A percentile compares a stretch with the other conserved stretches of the same genome.
phyloP scores from a whole-genome alignment of 2,329 filamentous ascomycete genomes.

The Zymoseptoria tritici region DNA sequence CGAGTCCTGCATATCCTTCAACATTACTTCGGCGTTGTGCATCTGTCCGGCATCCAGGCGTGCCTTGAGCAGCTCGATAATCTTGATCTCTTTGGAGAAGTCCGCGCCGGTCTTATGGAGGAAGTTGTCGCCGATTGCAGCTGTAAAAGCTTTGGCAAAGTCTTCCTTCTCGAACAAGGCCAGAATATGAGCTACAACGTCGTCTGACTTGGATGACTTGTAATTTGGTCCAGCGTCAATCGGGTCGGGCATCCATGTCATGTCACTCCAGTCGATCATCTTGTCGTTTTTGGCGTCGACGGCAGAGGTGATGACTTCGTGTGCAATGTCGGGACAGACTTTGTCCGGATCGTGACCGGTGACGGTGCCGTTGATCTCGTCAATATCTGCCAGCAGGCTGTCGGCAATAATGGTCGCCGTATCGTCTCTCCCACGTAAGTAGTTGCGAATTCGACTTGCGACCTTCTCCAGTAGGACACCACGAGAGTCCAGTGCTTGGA shows the following conservation, averaged over 20 bases:
- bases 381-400: slow-evolving; percentile 59
- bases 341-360: slow-evolving; percentile 40
- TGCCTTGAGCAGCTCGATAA: slow-evolving; percentile 79
- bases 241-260: slow-evolving; percentile 88
- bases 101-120: slow-evolving; percentile 52
- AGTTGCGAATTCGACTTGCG: slow-evolving; percentile 64
- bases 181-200: slow-evolving; percentile 86
- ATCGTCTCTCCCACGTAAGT: slow-evolving; percentile 68
- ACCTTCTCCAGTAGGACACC: slow-evolving; percentile 71
- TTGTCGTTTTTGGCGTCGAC: slow-evolving; percentile 44
- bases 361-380: slow-evolving; percentile 33
- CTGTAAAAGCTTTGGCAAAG: slow-evolving; percentile 91
- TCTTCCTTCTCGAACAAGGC: slow-evolving; percentile 83
- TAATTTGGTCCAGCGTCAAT: slow-evolving; percentile 88
- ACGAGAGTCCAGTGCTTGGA: slow-evolving; percentile 67
- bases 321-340: slow-evolving; percentile 57
- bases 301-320: slow-evolving; percentile 54
- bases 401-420: slow-evolving; percentile 70
- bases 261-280: slow-evolving; percentile 85
- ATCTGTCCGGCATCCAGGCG: slow-evolving; percentile 79
- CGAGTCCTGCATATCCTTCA: slow-evolving; percentile 85
- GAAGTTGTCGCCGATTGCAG: slow-evolving; percentile 77
- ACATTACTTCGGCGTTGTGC: slow-evolving; percentile 95
- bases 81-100: slow-evolving; percentile 73
- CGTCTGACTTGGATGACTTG: slow-evolving; percentile 77